Conservation (phyloP, 2,329 filamentous ascomycete genomes). For the Berkeleyomyces basicola region DNA sequence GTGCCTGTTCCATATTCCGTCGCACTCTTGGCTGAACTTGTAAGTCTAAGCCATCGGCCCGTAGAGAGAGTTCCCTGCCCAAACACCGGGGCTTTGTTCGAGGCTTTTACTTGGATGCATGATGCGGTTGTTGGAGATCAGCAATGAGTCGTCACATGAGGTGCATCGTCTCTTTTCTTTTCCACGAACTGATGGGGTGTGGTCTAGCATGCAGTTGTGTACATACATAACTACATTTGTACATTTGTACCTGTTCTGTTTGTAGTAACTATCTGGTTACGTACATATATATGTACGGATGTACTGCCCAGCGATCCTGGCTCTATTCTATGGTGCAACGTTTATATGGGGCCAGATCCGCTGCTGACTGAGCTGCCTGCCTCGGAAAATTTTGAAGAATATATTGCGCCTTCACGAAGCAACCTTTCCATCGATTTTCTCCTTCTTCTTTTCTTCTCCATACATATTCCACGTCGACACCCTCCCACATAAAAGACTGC, state of each 20-base stretch:
- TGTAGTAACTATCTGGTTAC: no score
- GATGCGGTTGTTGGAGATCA: neutral
- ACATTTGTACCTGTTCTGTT: no score
- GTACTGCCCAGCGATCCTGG: no score
- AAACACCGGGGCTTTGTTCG: neutral
- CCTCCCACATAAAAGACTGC: slow-evolving; percentile 11
- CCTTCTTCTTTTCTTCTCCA: slow-evolving; percentile 27
- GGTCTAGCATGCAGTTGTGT: no score
- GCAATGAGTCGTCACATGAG: neutral
- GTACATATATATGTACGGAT: neutral
- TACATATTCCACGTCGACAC: slow-evolving; percentile 32
- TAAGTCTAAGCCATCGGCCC: neutral
- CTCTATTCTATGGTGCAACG: neutral
- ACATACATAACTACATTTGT: no score
- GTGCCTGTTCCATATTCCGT: no score
- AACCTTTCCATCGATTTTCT: slow-evolving; percentile 14
- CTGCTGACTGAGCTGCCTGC: slow-evolving; percentile 6
- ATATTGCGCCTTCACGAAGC: neutral
- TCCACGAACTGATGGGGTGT: no score
- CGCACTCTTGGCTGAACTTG: neutral
- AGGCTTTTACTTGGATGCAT: neutral
- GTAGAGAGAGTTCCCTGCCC: neutral
- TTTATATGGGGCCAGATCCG: neutral
- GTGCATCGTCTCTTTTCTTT: neutral
- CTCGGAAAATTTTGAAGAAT: slow-evolving; percentile 1